These are phyloP conservation scores for Pelargonium myrrhifolium DNA, from an alignment of 441 rosid species.

Conservation along the genomic window DNA sequence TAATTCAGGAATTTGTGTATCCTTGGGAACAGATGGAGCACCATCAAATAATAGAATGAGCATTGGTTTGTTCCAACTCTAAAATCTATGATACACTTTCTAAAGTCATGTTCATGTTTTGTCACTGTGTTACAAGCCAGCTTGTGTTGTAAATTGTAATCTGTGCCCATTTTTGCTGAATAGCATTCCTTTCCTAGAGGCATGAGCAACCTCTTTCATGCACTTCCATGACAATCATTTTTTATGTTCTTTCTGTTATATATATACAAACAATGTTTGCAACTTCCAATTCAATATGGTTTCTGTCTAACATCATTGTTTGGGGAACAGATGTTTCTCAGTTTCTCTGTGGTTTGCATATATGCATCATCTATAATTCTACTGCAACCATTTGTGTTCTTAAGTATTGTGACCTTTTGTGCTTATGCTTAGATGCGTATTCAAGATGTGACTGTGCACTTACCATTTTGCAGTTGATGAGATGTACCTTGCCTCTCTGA, in stretches of 20 bases:
- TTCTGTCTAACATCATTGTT: not conserved
- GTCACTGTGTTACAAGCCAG: not conserved
- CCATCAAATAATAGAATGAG: conserved; percentile 80
- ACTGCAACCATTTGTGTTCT: not conserved
- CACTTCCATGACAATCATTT: not conserved
- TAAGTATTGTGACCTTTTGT: not conserved
- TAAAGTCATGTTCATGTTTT: not conserved
- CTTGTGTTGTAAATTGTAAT: conserved; percentile 8
- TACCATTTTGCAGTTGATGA: conserved; percentile 49
- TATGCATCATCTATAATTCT: not conserved
- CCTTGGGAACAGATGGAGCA: conserved; percentile 77
- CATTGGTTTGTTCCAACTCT: conserved; percentile 44
- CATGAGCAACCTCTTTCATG: not conserved
- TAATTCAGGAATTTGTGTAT: conserved; percentile 52
- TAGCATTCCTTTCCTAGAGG: not conserved
- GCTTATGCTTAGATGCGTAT: not conserved
- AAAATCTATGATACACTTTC: not conserved
- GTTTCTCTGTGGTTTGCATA: not conserved
- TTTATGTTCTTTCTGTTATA: not conserved
- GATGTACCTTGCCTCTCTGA: conserved; percentile 64
- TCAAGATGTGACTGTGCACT: conserved; percentile 9
- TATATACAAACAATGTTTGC: not conserved
- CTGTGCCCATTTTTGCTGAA: not conserved
- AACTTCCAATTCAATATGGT: not conserved
- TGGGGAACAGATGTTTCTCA: not conserved